Evolutionary conservation across 352 stramenopile genomes (phyloP), one percentile per base, ranked within the genome.

Genomic region (Globisporangium irregulare): DNA sequence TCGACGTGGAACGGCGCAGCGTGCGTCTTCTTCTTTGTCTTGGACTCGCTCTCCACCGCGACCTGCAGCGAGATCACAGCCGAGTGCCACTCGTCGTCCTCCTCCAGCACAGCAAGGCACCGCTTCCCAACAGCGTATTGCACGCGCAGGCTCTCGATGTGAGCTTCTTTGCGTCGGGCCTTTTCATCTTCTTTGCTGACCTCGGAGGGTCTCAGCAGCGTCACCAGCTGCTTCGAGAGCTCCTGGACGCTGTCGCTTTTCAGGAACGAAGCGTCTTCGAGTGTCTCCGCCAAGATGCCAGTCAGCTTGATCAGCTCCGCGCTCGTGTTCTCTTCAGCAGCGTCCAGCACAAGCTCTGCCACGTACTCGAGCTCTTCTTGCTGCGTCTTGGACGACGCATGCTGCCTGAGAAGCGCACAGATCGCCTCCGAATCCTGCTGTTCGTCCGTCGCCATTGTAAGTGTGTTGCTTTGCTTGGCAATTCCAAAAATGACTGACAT

Each of bases 1-100:
- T 92, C 83, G 5, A 93, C 14, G 4, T 36, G 29, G 62, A 73
- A 73, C 27, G 43, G 54, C 6, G 22, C 54, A 7, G 8, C 7
- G 18, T n/a, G 43, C 15, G 73, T 64, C 59, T 84, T 68, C 22
- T 46, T 72, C n/a, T 36, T 59, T 27, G 3, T 46, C 38, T 46
- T 27, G 32, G n/a, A 12, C 64, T 53, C 36, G 51, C n/a, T 65
- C 58, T 24, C 66, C 25, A 51, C 25, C 12, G 14, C 27, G 57
- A 88, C 66, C 53, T 93, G 80, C 14, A 67, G 69, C 0, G 67
- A 68, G 53, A 95, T 89, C 14, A 75, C 73, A 14, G 82, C 88
- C 1, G 82, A 76, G 57, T 95, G 88, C 88, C 88, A 95, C 29
- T 81, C 75, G 24, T 82, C 69, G 59, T 95, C 88, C 61, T 93